These are phyloP conservation scores for Sugiyamaella chiloensis DNA, from an alignment of 805 yeast species.

Conservation along the genomic window DNA sequence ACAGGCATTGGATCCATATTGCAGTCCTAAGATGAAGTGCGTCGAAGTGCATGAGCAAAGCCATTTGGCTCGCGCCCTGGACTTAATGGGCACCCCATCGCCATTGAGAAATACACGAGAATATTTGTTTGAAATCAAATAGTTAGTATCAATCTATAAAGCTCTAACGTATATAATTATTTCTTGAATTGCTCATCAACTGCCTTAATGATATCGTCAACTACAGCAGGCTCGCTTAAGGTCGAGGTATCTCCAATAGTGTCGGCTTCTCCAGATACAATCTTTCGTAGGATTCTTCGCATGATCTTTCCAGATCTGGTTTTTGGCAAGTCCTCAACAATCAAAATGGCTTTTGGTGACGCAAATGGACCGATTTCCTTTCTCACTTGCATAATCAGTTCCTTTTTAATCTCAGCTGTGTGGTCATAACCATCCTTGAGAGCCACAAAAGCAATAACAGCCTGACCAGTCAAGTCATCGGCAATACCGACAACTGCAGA, in stretches of 20 bases:
- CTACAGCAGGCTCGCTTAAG: slow-evolving; percentile 79
- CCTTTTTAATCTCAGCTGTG: slow-evolving; percentile 49
- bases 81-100: too few relatives aligned
- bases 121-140: too few relatives aligned
- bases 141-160: too few relatives aligned
- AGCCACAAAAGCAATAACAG: slow-evolving; percentile 91
- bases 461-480: slow-evolving; percentile 97
- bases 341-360: slow-evolving; percentile 82
- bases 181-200: slow-evolving; percentile 37
- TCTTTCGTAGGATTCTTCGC: slow-evolving; percentile 95
- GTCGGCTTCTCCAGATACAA: slow-evolving; percentile 87
- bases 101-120: too few relatives aligned
- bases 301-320: slow-evolving; percentile 98
- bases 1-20: too few relatives aligned
- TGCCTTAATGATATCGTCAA: slow-evolving; percentile 67
- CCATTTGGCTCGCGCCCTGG: too few relatives aligned
- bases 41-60: too few relatives aligned
- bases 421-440: slow-evolving; percentile 54
- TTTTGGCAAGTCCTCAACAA: slow-evolving; percentile 93
- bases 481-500: slow-evolving; percentile 95
- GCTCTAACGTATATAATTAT: neutral
- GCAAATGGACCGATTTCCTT: slow-evolving; percentile 91
- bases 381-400: slow-evolving; percentile 83
- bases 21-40: too few relatives aligned
- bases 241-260: slow-evolving; percentile 92